These are phyloP conservation scores for Candida smagusa DNA, from an alignment of 1,139 yeast genomes.

Conservation along the genomic window DNA sequence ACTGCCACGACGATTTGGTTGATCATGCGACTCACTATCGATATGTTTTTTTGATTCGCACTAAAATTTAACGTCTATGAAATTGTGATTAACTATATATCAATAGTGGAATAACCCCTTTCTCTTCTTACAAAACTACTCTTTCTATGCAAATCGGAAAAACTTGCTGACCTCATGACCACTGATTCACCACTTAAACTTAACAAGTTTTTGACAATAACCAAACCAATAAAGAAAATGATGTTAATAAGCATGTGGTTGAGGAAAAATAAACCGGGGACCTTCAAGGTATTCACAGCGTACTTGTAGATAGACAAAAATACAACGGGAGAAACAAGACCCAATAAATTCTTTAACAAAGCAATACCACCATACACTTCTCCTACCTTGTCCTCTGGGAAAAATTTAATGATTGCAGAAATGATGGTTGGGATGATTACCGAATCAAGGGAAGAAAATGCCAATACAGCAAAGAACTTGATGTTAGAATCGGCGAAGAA, in stretches of 20 bases:
- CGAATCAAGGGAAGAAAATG: slow-evolving; percentile 49
- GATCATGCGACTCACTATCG: too few species aligned
- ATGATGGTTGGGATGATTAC: slow-evolving; percentile 44
- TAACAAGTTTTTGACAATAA: neutral
- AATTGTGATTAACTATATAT: too few species aligned
- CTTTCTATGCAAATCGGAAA: slow-evolving; percentile 9
- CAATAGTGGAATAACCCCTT: neutral
- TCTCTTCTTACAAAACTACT: slow-evolving; percentile 7
- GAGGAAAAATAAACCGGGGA: slow-evolving; percentile 8
- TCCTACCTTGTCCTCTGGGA: slow-evolving; percentile 44
- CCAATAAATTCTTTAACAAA: slow-evolving; percentile 36
- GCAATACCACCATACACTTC: slow-evolving; percentile 55
- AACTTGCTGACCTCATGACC: neutral
- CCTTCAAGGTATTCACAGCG: slow-evolving; percentile 8
- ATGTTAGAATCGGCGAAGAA: slow-evolving; percentile 6
- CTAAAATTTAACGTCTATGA: too few species aligned
- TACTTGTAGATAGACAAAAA: slow-evolving; percentile 36
- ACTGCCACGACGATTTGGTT: too few species aligned
- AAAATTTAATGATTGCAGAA: slow-evolving; percentile 50
- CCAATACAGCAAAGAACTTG: slow-evolving; percentile 7
- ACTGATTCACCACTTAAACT: too few species aligned
- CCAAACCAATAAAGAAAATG: neutral
- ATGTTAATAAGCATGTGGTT: neutral
- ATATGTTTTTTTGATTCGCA: too few species aligned
- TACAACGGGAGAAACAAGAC: slow-evolving; percentile 36